A percentile compares a stretch with the other conserved stretches of the same genome.
phyloP scores from a whole-genome alignment of 352 stramenopile species.

The Phytophthora pini region DNA sequence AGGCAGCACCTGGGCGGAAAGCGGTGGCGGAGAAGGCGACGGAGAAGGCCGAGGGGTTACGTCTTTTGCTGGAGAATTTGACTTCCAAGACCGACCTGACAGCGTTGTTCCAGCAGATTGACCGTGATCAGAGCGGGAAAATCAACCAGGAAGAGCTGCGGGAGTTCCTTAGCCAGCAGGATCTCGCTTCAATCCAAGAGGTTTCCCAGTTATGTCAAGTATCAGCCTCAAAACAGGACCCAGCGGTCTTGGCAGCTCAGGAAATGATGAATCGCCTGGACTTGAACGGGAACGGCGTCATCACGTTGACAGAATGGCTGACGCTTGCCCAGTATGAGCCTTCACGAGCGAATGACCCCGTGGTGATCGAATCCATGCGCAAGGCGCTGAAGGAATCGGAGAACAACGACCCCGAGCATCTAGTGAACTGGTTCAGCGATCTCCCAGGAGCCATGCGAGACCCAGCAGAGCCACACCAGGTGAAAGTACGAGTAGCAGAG shows the following conservation, averaged over 20 bases:
- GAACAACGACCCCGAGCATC: slow-evolving; percentile 12
- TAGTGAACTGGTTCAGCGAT: slow-evolving; percentile 56
- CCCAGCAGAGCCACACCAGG: slow-evolving; percentile 13
- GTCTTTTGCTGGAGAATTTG: slow-evolving; percentile 30
- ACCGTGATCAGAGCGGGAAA: slow-evolving; percentile 59
- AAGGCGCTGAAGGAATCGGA: slow-evolving; percentile 26
- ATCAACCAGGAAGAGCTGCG: slow-evolving; percentile 60
- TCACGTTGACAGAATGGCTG: slow-evolving; percentile 62
- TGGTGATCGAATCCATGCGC: slow-evolving; percentile 33
- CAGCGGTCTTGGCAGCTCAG: slow-evolving; percentile 27
- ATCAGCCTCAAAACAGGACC: slow-evolving; percentile 5
- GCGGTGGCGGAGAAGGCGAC: slow-evolving; percentile 19
- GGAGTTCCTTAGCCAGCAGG: slow-evolving; percentile 41
- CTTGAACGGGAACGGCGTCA: slow-evolving; percentile 59
- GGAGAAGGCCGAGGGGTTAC: slow-evolving; percentile 23
- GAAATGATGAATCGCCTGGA: slow-evolving; percentile 55
- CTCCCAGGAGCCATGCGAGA: slow-evolving; percentile 45
- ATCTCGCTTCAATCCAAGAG: slow-evolving; percentile 20
- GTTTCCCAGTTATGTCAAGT: slow-evolving; percentile 22
- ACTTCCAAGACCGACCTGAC: slow-evolving; percentile 22
- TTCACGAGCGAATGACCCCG: slow-evolving; percentile 12
- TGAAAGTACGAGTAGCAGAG: slow-evolving; percentile 62
- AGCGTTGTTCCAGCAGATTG: slow-evolving; percentile 55
- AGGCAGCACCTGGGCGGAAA: background rate
- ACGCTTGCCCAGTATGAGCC: slow-evolving; percentile 39